These are phyloP conservation scores for slime mould (Dictyostelium discoideum) DNA, from an alignment of 78 protist genomes.

Conservation along the genomic window dicty_2.7 NC_007088.5:2924501-2925000, in stretches of 20 bases:
- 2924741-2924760: constrained; percentile 36
- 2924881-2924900: constrained; percentile 93
- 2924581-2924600: constrained; percentile 74
- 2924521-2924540: constrained; percentile 54
- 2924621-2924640: constrained; percentile 50
- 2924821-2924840: constrained; percentile 67
- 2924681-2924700: constrained; percentile 84
- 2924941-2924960: constrained; percentile 57
- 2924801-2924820: constrained; percentile 51
- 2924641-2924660: constrained; percentile 68
- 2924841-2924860: constrained; percentile 84
- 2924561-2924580: constrained; percentile 77
- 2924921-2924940: constrained; percentile 37
- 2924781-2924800: constrained; percentile 69
- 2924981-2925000: constrained; percentile 88
- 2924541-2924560: constrained; percentile 71
- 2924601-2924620: constrained; percentile 45
- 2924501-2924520: constrained; percentile 80
- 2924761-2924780: constrained; percentile 49
- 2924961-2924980: constrained; percentile 87
- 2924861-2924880: constrained; percentile 88
- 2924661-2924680: constrained; percentile 89
- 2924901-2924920: constrained; percentile 65
- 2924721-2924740: constrained; percentile 4
- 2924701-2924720: constrained; percentile 75